Evolutionary conservation across 768 basidiomycete species (phyloP), one percentile per base, ranked within the genome.

Genomic region (Tricholoma saponaceum): DNA sequence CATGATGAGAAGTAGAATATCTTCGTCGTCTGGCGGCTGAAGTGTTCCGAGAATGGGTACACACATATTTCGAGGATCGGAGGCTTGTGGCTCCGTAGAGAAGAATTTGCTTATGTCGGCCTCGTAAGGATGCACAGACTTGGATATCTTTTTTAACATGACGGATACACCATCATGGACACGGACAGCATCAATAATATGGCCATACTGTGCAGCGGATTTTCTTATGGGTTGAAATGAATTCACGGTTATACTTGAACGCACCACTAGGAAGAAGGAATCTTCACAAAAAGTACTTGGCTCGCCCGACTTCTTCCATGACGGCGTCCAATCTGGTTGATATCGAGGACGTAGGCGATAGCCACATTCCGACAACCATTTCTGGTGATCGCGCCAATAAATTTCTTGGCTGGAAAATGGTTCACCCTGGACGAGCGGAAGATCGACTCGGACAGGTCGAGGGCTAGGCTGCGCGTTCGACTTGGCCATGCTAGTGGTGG

Each of bases 271-370:
- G 26, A 28, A 49, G 5, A 1, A 26, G 8, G 25, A 5, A 28
- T 49, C 46, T n/a, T 49, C 46, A 49, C 5, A 16, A 49, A 46
- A 10, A 46, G 5, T 10, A 13, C 13, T 28, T 26, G 14, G 25
- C 46, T 28, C 25, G 44, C 44, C 44, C 12, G 44, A 26, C 46
- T 26, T 26, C 46, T 57, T n/a, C 71, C 71, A 73, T 2, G 72
- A 70, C 2, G 70, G 65, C 12, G 58, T 57, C 69, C 71, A 70
- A 12, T 62, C 64, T 2, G 62, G 70, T 55, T 32, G 57, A 51
- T 70, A 74, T 5, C 73, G 64, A 0, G 67, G 64, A 1, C 69
- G 71, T n/a, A 76, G 67, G 12, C 51, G 60, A 57, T 75, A 75
- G 4, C 74, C 70, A 51, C 59, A 58, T 6, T 66, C 59, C 23